Evolutionary conservation across 2,329 filamentous ascomycete species (phyloP), one percentile per base, ranked within the genome.

Genomic region (Trichophyton rubrum): DNA sequence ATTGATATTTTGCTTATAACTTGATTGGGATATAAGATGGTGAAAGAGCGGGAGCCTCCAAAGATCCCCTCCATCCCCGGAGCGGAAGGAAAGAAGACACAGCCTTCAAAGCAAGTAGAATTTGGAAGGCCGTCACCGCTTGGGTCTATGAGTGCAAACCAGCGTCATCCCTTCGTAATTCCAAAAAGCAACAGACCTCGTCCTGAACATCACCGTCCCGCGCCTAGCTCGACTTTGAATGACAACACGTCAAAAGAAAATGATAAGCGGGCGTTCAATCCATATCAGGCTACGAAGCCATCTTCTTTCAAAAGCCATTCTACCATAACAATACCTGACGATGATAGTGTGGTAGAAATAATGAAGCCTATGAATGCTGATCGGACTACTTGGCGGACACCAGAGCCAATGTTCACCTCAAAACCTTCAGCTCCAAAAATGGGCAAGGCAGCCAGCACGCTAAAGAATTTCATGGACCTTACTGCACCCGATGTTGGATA

Each of bases 81-180:
- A 63, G 68, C 69, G 13, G 71, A 71, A 57, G 68, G 75, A 33
- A 69, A 71, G 40, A 69, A 71, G 40, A 59, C 68, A 17, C 68
- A 67, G 41, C 66, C 71, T 33, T 65, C 72, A 11, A 67, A 73
- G 13, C 72, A 75, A 35, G 75, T 79, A 43, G 77, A 84, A 66
- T 85, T 85, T 67, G 83, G 83, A 58, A 79, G 80, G 66, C 75
- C 83, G 1, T 84, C 81, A 63, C 80, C 82, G 15, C 71, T 85
- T 61, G 74, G 80, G 38, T 69, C 66, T 47, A 47, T 47, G 43
- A 47, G 11, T 47, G 20, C 20, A 56, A 66, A 64, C 30, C 79
- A 63, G 66, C 74, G 38, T 69, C 30, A 71, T 77, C 63, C 72
- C 77, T 82, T 82, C 72, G 80, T 81, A 60, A 75, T 80, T 49